Conservation (phyloP, 768 basidiomycete species). For the Exsudoporus frostii region DNA sequence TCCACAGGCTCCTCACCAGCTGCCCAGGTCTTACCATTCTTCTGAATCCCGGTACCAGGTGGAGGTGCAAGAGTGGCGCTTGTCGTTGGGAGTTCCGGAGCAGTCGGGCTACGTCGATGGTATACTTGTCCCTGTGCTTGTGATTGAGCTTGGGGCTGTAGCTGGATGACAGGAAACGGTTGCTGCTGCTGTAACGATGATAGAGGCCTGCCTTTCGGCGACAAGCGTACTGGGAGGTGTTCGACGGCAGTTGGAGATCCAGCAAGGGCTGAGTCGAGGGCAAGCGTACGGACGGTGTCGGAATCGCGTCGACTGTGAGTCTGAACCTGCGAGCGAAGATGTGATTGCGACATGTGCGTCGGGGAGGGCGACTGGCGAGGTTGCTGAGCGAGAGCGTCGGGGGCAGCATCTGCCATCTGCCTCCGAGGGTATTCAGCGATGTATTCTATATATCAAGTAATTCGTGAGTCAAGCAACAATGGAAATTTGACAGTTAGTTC, state of each 20-base stretch:
- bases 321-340: slow-evolving; percentile 32
- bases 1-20: slow-evolving; percentile 42
- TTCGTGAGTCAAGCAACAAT: slow-evolving; percentile 7
- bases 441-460: slow-evolving; percentile 21
- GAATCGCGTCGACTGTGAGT: slow-evolving; percentile 70
- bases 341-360: slow-evolving; percentile 34
- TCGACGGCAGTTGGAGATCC: slow-evolving; percentile 59
- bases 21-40: slow-evolving; percentile 44
- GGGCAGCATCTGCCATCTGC: slow-evolving; percentile 8
- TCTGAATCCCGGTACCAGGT: slow-evolving; percentile 17
- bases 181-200: slow-evolving; percentile 27
- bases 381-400: slow-evolving; percentile 23
- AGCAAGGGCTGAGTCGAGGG: slow-evolving; percentile 34
- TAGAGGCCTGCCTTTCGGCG: slow-evolving; percentile 27
- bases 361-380: slow-evolving; percentile 56
- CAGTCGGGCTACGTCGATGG: slow-evolving; percentile 69
- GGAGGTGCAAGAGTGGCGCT: slow-evolving; percentile 29
- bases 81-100: slow-evolving; percentile 54
- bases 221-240: slow-evolving; percentile 27
- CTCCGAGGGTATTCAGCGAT: slow-evolving; percentile 23
- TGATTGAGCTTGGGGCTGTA: slow-evolving; percentile 18
- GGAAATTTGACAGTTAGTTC: slow-evolving; percentile 9
- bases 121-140: slow-evolving; percentile 34
- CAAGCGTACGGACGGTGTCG: slow-evolving; percentile 62
- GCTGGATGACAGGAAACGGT: slow-evolving; percentile 25